Conservation (phyloP, 106 monocot species). For the Allium fistulosum region DNA sequence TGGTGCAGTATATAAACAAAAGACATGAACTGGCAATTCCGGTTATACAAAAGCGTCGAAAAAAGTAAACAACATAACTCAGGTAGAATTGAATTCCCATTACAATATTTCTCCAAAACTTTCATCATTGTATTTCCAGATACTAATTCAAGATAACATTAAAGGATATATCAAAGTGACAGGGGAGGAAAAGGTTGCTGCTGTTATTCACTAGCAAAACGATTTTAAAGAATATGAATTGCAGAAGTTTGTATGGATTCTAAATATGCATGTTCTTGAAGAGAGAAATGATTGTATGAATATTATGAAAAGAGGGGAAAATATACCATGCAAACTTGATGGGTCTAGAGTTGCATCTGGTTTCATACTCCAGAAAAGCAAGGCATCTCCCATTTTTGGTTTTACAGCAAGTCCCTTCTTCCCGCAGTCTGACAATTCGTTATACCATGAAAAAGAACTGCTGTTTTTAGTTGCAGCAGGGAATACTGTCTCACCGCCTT, state of each 20-base stretch:
- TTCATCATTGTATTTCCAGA: too few species aligned
- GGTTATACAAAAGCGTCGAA: too few species aligned
- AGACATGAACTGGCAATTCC: too few species aligned
- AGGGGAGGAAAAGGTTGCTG: too few species aligned
- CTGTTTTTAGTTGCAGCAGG: conserved; percentile 24
- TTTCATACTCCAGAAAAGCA: conserved; percentile 38
- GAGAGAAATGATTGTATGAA: too few species aligned
- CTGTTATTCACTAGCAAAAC: neutral
- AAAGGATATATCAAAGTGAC: too few species aligned
- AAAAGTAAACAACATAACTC: too few species aligned
- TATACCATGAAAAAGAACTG: conserved; percentile 26
- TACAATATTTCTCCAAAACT: too few species aligned
- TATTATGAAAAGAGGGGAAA: neutral
- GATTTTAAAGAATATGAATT: neutral
- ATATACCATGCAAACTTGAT: conserved; percentile 30
- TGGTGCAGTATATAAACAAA: too few species aligned
- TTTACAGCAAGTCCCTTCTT: conserved; percentile 31
- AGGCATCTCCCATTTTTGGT: conserved; percentile 40
- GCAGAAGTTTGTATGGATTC: neutral
- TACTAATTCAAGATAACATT: too few species aligned
- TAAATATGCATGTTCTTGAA: too few species aligned
- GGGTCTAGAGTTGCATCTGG: conserved; percentile 36
- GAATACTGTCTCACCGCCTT: conserved; percentile 38
- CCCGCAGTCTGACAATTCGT: conserved; percentile 31
- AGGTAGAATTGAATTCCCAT: too few species aligned